Evolutionary conservation across 495 filamentous ascomycete species (phyloP), one percentile per base, ranked within the genome.

Genomic region (Pyrenula aspistea): DNA sequence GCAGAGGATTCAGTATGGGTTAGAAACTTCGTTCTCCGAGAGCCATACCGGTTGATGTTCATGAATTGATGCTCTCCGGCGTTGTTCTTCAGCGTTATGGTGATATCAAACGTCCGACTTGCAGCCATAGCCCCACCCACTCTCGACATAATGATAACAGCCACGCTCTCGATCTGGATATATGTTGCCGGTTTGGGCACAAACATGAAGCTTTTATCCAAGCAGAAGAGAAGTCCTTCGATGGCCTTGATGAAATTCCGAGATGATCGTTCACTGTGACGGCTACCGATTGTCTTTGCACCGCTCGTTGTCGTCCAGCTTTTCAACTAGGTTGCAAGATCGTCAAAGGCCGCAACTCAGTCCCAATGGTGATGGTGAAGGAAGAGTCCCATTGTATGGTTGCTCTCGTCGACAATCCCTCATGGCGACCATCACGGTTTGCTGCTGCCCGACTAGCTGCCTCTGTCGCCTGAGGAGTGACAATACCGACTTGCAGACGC

Each of bases 201-300:
- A 62, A 99, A 99, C 80, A 99, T 93, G 65, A 99, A 92, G 8
- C 91, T 93, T 73, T 95, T 96, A 69, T 99, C 94, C 61, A 99
- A 71, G 70, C 91, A 96, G 76, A 93, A 99, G 24, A 99, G 73
- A 62, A 94, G 91, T 54, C 93, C 93, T 68, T 99, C 93, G 67
- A 92, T 95, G 54, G 93, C 93, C 71, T 99, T 99, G 76, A 97
- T 94, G 12, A 92, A 96, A n/a, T n/a, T n/a, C n/a, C n/a, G n/a
- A n/a, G n/a, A n/a, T n/a, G n/a, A n/a, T n/a, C n/a, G n/a, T n/a
- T n/a, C n/a, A n/a, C n/a, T n/a, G n/a, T n/a, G n/a, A n/a, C n/a
- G n/a, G n/a, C n/a, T n/a, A n/a, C n/a, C n/a, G n/a, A n/a, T n/a
- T n/a, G n/a, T n/a, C n/a, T n/a, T n/a, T n/a, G n/a, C n/a, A n/a